Evolutionary conservation across 1,139 yeast genomes (phyloP), one percentile per base, ranked within the genome.

Genomic region (Lodderomyces oxycetoniae): DNA sequence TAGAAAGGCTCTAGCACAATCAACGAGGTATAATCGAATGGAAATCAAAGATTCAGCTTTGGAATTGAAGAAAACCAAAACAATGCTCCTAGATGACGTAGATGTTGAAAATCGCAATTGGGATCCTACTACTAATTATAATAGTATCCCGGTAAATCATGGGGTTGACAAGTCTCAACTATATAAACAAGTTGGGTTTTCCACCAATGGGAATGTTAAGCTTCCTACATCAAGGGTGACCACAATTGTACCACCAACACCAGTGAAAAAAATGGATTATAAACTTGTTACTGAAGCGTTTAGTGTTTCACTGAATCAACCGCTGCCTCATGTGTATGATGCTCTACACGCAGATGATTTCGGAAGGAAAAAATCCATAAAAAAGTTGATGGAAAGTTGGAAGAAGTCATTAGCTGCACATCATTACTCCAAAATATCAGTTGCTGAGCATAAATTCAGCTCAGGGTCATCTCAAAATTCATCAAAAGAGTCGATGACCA

Each of bases 161-260:
- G 10, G 22, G 10, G 22, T 19, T 19, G 22, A 19, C 7, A 10
- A 7, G 10, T 7, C 22, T 7, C 7, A 7, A 10, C 22, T 19
- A 7, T 32, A 32, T 22, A 30, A 32, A 16, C 30, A 37, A 30
- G 31, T 35, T 15, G 80, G 79, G 1, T 74, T 74, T 45, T 57
- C 74, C 3, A 65, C 74, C 12, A 72, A 63, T 45, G 80, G 80
- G 10, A 57, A 62, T 35, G 52, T 74, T 22, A 66, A 61, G 43
- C 55, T 75, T 12, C 79, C 77, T 43, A 64, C 57, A 1, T 64
- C 80, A 17, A 59, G 65, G 38, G 66, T 76, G 13, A 49, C 54
- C 34, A 45, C 53, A 26, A 66, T 77, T 34, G 54, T 77, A 5
- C 88, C 91, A 2, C 74, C 81, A 4, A 79, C 88, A 0, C 88